Conservation (phyloP, 2,329 filamentous ascomycete species). For the Epichloe festucae region DNA sequence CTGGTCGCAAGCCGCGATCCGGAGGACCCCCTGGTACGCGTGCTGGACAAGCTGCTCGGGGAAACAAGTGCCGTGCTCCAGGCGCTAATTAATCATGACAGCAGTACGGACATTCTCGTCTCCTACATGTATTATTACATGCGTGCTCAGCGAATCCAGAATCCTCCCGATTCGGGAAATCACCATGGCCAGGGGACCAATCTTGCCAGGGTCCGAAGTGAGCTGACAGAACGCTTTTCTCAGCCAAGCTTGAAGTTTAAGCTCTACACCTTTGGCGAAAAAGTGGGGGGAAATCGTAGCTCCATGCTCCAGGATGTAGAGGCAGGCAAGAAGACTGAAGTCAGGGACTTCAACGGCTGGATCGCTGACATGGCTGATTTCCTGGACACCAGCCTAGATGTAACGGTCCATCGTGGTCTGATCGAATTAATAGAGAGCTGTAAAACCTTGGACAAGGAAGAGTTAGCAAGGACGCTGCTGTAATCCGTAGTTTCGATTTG, state of each 20-base stretch:
- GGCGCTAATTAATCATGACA: slow-evolving; percentile 49
- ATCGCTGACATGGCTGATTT: slow-evolving; percentile 33
- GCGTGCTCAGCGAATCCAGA: background rate
- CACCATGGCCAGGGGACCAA: background rate
- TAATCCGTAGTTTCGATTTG: background rate
- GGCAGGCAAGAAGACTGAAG: slow-evolving; percentile 39
- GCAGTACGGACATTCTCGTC: slow-evolving; percentile 25
- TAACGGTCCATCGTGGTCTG: slow-evolving; percentile 27
- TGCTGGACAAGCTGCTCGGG: slow-evolving; percentile 57
- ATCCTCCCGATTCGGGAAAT: background rate
- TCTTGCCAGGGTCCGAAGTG: background rate
- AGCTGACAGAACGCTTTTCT: slow-evolving; percentile 25
- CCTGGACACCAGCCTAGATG: slow-evolving; percentile 20
- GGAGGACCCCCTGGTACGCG: slow-evolving; percentile 31
- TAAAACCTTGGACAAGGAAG: slow-evolving; percentile 18
- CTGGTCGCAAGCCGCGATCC: slow-evolving; percentile 37
- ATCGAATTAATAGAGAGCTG: slow-evolving; percentile 29
- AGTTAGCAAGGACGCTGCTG: slow-evolving; percentile 18
- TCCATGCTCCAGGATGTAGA: slow-evolving; percentile 50
- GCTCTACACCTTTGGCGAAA: slow-evolving; percentile 33
- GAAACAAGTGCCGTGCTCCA: slow-evolving; percentile 66
- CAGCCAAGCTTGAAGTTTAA: slow-evolving; percentile 26
- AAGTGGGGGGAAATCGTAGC: slow-evolving; percentile 38
- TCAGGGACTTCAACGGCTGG: slow-evolving; percentile 48
- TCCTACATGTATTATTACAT: background rate